Base-by-base conservation (phyloP, 352 stramenopile species). In the Globisporangium megalacanthum region DNA sequence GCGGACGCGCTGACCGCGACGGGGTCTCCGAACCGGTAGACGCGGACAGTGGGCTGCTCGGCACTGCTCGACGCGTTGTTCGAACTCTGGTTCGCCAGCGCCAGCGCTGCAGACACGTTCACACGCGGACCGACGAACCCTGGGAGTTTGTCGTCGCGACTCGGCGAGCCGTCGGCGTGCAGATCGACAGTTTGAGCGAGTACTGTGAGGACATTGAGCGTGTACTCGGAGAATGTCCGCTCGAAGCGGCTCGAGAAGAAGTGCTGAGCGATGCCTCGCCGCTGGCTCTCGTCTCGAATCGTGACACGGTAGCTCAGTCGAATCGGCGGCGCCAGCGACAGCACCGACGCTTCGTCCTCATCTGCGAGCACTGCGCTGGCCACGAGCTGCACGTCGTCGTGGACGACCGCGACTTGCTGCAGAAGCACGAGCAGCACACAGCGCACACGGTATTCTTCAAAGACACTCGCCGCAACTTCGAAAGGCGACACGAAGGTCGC, bases 251-350 rank as follows among this genome's bases (percentile, higher is more conserved):
- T 37, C 3, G 58, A 66, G 19, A 36, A 20, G n/a, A 54, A 37
- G 31, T 70, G 53, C 4, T 8, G 4, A 14, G 9, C 46, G n/a
- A 65, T 37, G n/a, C 44, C 66, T 1, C 19, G 19, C 3, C 66
- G 62, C 22, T 73, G 66, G 3, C n/a, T 59, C 46, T 62, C 56
- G 29, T 68, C 52, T 33, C 56, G 15, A 13, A 73, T n/a, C 5
- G 15, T 15, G 4, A 68, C 56, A 9, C 50, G 39, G 48, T 58
- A 68, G 9, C 4, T 15, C n/a, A 74, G 20, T 20, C 10, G 41
- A 9, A 47, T 20, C 9, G 41, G 41, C 6, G 41, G 41, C 19
- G 41, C 9, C 41, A 22, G 7, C 41, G 15, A 47, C 20, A 60
- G 10, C 0, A 58, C 17, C 7, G 36, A 39, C 15, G 22, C 31